Conservation (phyloP, 495 filamentous ascomycete genomes). For the Filosporella fistucella region DNA sequence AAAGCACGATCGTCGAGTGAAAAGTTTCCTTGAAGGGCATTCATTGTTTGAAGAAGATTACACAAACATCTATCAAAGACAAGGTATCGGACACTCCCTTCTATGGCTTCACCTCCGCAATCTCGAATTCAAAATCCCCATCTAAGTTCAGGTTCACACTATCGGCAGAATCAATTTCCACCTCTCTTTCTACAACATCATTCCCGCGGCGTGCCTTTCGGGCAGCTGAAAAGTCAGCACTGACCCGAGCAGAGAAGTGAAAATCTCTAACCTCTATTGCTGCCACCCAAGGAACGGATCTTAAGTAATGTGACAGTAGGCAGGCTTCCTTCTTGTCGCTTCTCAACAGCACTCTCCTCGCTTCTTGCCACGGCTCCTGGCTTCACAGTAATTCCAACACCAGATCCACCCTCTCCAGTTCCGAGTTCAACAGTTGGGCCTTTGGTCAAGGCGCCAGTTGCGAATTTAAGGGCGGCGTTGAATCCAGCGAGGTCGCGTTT, state of each 20-base stretch:
- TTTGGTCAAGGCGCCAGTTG: slow-evolving; percentile 40
- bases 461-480: slow-evolving; percentile 40
- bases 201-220: not conserved
- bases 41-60: no score
- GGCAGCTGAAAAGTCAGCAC: not conserved
- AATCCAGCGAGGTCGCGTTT: slow-evolving; percentile 43
- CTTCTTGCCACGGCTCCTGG: not conserved
- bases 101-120: slow-evolving; percentile 3
- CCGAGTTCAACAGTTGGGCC: slow-evolving; percentile 42
- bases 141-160: slow-evolving; percentile 4
- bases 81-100: no score
- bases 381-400: slow-evolving; percentile 44
- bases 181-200: not conserved
- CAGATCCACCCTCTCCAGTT: slow-evolving; percentile 38
- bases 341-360: not conserved
- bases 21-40: no score
- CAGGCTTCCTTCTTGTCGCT: not conserved
- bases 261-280: not conserved
- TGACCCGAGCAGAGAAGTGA: not conserved
- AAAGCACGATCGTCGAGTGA: no score
- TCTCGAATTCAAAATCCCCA: not conserved
- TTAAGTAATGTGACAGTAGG: slow-evolving; percentile 2
- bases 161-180: not conserved
- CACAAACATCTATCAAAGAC: no score
- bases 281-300: not conserved